Conservation (phyloP, 2,329 filamentous ascomycete species). For the Xylariaceae sp. region DNA sequence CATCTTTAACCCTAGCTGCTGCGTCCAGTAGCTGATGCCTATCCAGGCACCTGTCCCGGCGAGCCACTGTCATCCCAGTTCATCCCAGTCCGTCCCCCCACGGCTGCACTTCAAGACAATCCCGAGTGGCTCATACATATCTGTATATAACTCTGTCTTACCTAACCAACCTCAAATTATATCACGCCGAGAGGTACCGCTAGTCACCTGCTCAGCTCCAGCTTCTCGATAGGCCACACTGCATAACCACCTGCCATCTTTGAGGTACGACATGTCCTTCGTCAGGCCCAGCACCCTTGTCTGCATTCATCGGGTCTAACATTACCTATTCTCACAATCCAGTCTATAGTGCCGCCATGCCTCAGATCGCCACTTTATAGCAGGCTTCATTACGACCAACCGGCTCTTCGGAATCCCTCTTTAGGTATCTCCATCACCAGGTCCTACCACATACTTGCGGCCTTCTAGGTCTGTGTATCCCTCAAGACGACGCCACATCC, state of each 20-base stretch:
- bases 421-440: conserved; percentile 16
- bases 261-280: conserved; percentile 27
- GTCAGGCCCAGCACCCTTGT: conserved; percentile 7
- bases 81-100: conserved; percentile 18
- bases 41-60: conserved; percentile 6
- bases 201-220: conserved; percentile 16
- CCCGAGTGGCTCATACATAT: conserved; percentile 17
- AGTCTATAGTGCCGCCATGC: conserved; percentile 18
- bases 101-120: conserved; percentile 16
- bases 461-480: background rate
- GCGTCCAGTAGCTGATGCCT: conserved; percentile 27
- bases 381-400: conserved; percentile 10
- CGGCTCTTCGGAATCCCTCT: conserved; percentile 23
- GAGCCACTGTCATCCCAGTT: conserved; percentile 22
- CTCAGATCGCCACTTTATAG: conserved; percentile 19
- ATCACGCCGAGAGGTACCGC: conserved; percentile 22
- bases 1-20: conserved; percentile 29
- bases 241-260: conserved; percentile 25
- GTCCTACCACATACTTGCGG: background rate
- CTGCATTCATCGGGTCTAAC: conserved; percentile 14
- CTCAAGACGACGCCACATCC: background rate
- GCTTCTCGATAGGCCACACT: conserved; percentile 29
- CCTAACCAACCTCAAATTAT: conserved; percentile 24
- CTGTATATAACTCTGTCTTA: conserved; percentile 23
- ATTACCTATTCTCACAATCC: conserved; percentile 13